phyloP scores from a whole-genome alignment of 2,329 filamentous ascomycete genomes.

The Mollisia scopiformis region DNA sequence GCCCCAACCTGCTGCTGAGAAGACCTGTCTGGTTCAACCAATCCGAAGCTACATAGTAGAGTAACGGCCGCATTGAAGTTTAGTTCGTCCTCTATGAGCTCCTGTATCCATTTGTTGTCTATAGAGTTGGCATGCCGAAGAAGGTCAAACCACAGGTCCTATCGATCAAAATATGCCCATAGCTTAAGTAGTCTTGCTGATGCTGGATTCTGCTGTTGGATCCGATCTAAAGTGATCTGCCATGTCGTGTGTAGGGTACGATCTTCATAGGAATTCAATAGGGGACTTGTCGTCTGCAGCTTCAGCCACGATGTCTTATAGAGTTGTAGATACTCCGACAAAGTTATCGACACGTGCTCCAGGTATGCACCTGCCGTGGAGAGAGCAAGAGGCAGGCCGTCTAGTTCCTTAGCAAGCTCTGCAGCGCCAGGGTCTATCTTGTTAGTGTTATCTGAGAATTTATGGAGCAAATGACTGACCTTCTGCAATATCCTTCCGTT shows the following conservation, averaged over 20 bases:
- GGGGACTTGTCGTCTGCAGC: conserved; percentile 8
- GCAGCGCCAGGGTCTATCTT: conserved; percentile 15
- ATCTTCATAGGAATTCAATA: conserved; percentile 13
- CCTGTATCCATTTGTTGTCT: conserved; percentile 7
- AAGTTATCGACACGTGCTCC: conserved; percentile 5
- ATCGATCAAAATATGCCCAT: conserved; percentile 14
- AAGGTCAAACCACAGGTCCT: conserved; percentile 19
- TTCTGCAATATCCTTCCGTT: not conserved
- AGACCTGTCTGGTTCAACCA: conserved; percentile 8
- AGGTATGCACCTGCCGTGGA: conserved; percentile 15
- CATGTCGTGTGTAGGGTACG: conserved; percentile 13
- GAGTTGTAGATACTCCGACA: conserved; percentile 11
- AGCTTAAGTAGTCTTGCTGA: conserved; percentile 10
- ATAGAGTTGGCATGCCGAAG: conserved; percentile 5
- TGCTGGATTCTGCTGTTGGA: conserved; percentile 9
- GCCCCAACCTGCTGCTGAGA: conserved; percentile 6
- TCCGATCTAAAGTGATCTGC: conserved; percentile 12
- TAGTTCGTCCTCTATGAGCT: conserved; percentile 12
- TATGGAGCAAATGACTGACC: conserved; percentile 23
- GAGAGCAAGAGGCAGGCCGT: conserved; percentile 13
- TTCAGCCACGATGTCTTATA: conserved; percentile 15
- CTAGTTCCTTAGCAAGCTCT: conserved; percentile 9
- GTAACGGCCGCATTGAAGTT: conserved; percentile 7
- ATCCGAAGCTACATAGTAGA: conserved; percentile 4
- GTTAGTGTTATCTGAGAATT: conserved; percentile 12